These are phyloP conservation scores for Wickerhamiella dianesei DNA, from an alignment of 805 yeast genomes.

Conservation along the genomic window DNA sequence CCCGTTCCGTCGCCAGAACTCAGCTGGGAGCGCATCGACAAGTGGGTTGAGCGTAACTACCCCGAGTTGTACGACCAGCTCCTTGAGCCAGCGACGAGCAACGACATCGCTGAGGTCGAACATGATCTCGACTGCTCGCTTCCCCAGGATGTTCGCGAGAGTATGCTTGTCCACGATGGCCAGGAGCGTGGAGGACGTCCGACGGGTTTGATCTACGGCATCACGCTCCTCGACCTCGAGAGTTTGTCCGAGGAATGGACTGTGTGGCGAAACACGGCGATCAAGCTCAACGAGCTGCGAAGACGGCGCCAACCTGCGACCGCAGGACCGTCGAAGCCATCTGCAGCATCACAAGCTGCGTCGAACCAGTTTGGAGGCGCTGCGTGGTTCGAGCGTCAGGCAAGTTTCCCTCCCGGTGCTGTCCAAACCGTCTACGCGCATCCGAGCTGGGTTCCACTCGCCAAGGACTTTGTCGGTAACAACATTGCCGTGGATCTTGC, in stretches of 20 bases:
- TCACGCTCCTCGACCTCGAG: slow-evolving; percentile 67
- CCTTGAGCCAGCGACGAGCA: slow-evolving; percentile 62
- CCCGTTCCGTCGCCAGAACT: slow-evolving; percentile 49
- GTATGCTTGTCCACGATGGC: slow-evolving; percentile 76
- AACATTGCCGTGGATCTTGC: slow-evolving; percentile 82
- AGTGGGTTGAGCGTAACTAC: slow-evolving; percentile 65
- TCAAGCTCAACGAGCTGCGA: slow-evolving; percentile 18
- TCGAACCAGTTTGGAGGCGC: slow-evolving; percentile 2
- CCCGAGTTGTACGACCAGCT: slow-evolving; percentile 73
- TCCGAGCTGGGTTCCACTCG: slow-evolving; percentile 81
- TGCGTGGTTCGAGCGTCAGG: slow-evolving; percentile 35
- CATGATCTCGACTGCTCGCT: slow-evolving; percentile 59
- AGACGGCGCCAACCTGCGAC: slow-evolving; percentile 6
- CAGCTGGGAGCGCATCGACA: slow-evolving; percentile 80
- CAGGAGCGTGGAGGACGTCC: slow-evolving; percentile 69
- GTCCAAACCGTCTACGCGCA: slow-evolving; percentile 73
- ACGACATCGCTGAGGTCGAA: slow-evolving; percentile 74
- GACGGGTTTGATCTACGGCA: slow-evolving; percentile 67
- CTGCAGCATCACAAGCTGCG: slow-evolving; percentile 1
- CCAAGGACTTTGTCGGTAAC: slow-evolving; percentile 81
- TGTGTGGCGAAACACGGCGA: slow-evolving; percentile 53
- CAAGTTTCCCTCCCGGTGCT: slow-evolving; percentile 63
- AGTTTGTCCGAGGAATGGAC: slow-evolving; percentile 67
- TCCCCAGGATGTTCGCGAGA: slow-evolving; percentile 73
- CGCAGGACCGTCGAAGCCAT: not conserved